Evolutionary conservation across 257 asterid species (phyloP).

Genomic region (Fraxinus americana): DNA sequence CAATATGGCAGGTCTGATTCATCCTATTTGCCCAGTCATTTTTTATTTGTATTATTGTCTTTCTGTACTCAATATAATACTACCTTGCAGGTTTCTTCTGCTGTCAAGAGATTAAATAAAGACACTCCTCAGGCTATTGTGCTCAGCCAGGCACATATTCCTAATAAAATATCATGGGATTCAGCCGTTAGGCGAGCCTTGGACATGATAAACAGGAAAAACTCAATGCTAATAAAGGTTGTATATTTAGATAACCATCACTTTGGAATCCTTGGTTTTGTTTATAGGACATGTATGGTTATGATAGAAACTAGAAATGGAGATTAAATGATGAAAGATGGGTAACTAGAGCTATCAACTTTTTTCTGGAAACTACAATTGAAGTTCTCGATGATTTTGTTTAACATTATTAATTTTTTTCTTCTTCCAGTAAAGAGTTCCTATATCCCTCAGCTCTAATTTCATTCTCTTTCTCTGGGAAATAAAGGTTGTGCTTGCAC

Average conservation of each 20-base stretch:
- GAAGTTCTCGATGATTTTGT: not conserved
- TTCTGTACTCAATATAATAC: not conserved
- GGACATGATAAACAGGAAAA: constrained; percentile 56
- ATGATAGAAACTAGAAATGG: not conserved
- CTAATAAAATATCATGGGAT: constrained; percentile 77
- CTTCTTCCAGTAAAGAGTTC: not conserved
- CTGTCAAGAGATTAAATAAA: constrained; percentile 38
- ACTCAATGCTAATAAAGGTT: constrained; percentile 78
- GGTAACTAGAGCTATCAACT: not conserved
- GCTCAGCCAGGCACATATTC: constrained; percentile 64
- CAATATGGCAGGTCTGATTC: constrained; percentile 67
- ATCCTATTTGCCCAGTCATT: not conserved
- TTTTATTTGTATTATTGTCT: not conserved
- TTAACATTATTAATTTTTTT: not conserved
- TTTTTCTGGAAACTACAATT: not conserved
- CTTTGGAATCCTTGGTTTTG: not conserved
- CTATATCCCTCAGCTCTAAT: not conserved
- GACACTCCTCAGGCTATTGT: constrained; percentile 42
- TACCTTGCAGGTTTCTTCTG: constrained; percentile 66
- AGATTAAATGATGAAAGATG: not conserved
- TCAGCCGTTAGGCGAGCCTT: constrained; percentile 64
- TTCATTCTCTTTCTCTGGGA: constrained; percentile 17
- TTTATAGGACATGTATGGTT: not conserved
- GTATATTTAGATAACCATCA: constrained; percentile 2
- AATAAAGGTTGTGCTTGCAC: constrained; percentile 92